phyloP scores from a whole-genome alignment of 2,329 filamentous ascomycete genomes.

The Ambrosiella xylebori region DNA sequence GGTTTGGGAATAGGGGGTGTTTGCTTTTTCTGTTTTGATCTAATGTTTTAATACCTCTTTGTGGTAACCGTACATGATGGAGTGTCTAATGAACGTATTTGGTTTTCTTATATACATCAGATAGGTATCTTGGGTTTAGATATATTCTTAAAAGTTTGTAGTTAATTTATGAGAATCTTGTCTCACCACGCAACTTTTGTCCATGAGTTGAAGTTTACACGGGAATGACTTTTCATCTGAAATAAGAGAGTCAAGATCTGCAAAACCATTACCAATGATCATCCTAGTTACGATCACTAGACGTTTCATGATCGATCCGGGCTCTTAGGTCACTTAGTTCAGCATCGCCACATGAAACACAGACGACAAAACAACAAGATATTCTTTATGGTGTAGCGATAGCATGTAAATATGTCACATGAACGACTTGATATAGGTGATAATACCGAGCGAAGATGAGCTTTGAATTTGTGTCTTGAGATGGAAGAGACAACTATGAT shows the following conservation, averaged over 20 bases:
- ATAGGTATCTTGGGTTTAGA: background rate
- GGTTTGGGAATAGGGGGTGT: background rate
- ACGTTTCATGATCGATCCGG: no score
- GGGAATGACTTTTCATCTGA: background rate
- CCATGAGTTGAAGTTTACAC: background rate
- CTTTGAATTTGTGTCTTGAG: background rate
- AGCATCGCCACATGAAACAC: no score
- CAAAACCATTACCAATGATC: no score
- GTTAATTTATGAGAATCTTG: background rate
- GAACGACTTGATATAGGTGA: background rate
- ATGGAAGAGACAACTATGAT: background rate
- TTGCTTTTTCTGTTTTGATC: background rate
- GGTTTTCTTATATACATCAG: background rate
- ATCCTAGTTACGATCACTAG: no score
- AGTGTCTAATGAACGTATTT: background rate
- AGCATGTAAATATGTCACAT: background rate
- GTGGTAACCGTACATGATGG: no score
- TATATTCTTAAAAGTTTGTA: background rate
- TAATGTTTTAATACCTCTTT: constrained; percentile 1
- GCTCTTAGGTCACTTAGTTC: no score
- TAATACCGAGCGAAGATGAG: background rate
- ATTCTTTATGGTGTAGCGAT: no score
- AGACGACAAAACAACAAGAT: no score
- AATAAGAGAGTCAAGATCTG: background rate
- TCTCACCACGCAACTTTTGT: background rate